Evolutionary conservation across 2,329 filamentous ascomycete species (phyloP), one percentile per base, ranked within the genome.

Genomic region (Metarhizium album): DNA sequence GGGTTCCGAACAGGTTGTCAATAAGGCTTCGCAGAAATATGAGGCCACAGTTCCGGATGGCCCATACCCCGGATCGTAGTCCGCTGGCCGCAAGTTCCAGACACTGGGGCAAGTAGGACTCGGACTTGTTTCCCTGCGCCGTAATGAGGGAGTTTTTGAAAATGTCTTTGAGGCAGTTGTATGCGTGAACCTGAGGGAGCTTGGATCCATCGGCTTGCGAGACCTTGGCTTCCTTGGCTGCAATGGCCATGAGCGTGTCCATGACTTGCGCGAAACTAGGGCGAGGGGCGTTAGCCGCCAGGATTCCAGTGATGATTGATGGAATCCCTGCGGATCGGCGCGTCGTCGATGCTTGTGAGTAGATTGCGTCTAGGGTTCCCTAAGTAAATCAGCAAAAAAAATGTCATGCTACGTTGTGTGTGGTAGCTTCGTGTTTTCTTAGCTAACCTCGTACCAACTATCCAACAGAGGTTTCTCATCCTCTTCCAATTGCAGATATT

Each of bases 151-250:
- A 88, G 57, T 84, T 90, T 52, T 87, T 91, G 67, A 96, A 93
- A 2, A 95, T 84, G 56, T 95, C 90, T 62, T 93, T 93, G 52
- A 98, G 72, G 54, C 87, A 95, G 64, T 98, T 98, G 62, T 95
- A 78, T 0, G 93, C 90, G 65, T 98, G 93, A 0, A 98, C 93
- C 66, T 98, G 91, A 0, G 90, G 86, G 4, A 97, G 70, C 40
- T 86, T 84, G 2, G 77, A 78, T 29, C 76, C 80, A 52, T 84
- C 80, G 0, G 77, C 80, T 52, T 80, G 74, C 0, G 75, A 72
- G 42, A 76, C 71, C 9, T 64, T 68, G 3, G 78, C 78, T 47
- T 78, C 73, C 22, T 70, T 66, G 23, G 72, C 67, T 5, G 83
- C 80, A 49, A 87, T 82, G 3, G 67, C 63, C 53, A 80, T 76